These are phyloP conservation scores for Fusarium beomiforme DNA, from an alignment of 2,329 filamentous ascomycete genomes.

Conservation along the genomic window DNA sequence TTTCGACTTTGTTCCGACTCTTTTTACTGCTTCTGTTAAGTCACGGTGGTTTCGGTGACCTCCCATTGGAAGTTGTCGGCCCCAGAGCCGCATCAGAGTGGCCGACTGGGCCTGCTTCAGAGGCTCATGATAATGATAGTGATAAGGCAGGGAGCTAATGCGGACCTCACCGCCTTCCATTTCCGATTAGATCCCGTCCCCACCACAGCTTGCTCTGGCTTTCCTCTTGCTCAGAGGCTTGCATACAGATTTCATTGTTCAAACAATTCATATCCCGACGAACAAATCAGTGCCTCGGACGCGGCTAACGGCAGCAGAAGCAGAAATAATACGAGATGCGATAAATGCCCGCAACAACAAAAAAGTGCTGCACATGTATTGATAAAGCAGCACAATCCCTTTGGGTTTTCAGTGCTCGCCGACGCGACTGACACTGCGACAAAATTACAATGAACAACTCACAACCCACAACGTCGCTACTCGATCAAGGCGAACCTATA, in stretches of 20 bases:
- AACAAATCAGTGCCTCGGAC: constrained; percentile 10
- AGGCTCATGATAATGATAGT: neutral
- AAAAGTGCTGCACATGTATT: constrained; percentile 9
- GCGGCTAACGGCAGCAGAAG: constrained; percentile 1
- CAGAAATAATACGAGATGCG: constrained; percentile 10
- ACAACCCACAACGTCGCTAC: constrained; percentile 33
- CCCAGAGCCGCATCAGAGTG: constrained; percentile 18
- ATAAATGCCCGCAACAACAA: neutral
- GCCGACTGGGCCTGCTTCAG: neutral
- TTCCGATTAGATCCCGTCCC: constrained; percentile 21
- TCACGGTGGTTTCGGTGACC: neutral
- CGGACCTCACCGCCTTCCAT: constrained; percentile 35
- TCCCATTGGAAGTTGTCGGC: constrained; percentile 9
- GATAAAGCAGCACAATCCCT: constrained; percentile 3
- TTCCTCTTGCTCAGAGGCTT: constrained; percentile 28
- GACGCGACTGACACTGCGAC: constrained; percentile 30
- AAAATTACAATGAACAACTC: constrained; percentile 40
- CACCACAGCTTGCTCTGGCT: constrained; percentile 30
- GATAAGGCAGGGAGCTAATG: constrained; percentile 5
- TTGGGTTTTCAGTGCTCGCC: constrained; percentile 18
- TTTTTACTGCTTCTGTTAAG: constrained; percentile 22
- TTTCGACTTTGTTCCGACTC: constrained; percentile 27
- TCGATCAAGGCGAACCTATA: constrained; percentile 50
- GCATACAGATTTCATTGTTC: constrained; percentile 13
- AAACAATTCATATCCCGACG: neutral